Base-by-base conservation (phyloP, 2,329 filamentous ascomycete species). In the Chalaropsis ovoidea region DNA sequence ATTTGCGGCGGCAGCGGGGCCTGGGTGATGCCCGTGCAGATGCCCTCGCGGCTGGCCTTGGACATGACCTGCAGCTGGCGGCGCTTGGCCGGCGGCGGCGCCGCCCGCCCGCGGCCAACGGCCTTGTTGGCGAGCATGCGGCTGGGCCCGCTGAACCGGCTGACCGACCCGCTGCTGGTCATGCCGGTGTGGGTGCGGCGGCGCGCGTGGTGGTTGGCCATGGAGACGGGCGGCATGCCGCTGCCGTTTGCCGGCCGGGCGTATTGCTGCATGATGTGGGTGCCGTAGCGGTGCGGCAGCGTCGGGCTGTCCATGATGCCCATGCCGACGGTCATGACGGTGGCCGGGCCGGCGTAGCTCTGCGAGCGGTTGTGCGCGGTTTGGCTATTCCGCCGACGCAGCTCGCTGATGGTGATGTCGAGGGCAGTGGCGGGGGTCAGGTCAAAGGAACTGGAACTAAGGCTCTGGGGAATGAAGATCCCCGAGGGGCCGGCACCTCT, bases 381-480 rank as follows among this genome's bases (percentile, higher is more conserved):
- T 64, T 78, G 73, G 72, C 79, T 82, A 73, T 84, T 83, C 81
- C 83, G 84, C 62, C 81, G 76, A 10, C 82, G 77, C 65, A 84
- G 77, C 71, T 82, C 78, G 19, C 77, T 76, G 39, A 83, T 78
- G 1, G 80, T 76, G 67, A 72, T 73, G n/a, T 76, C 73, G 13
- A 80, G 71, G 6, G 70, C 66, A 15, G 70, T 68, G 1, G 66
- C 70, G 61, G 69, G 71, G 69, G 63, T 63, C 19, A 66, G 27
- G 39, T 66, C 61, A 49, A 65, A 64, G 41, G 67, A 64, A 22
- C 61, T 62, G 8, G 63, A 62, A 24, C 52, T 65, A 11, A 52
- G 65, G 41, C 62, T 65, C 39, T 67, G 66, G 35, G 66, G 66
- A 19, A 67, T 58, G 10, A 63, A 67, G 17, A 67, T 52, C 2